phyloP scores from a whole-genome alignment of 2,329 filamentous ascomycete genomes.

The Penicillium sp. region DNA sequence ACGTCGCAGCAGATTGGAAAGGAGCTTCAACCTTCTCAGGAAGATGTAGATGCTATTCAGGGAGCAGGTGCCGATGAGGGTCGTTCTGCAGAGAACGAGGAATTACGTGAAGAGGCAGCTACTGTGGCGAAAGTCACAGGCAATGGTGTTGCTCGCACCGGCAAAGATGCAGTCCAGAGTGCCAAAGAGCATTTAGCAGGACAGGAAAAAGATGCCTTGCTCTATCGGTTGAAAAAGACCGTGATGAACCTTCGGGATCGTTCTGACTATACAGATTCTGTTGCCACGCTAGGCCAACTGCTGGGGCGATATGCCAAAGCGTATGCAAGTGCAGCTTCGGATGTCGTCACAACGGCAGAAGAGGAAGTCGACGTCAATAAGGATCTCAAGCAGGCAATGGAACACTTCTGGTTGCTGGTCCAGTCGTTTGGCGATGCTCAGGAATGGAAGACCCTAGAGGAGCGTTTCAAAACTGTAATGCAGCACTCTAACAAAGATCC shows the following conservation, averaged over 20 bases:
- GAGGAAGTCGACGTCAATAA: constrained; percentile 64
- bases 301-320: constrained; percentile 67
- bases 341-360: constrained; percentile 57
- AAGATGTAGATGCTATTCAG: constrained; percentile 49
- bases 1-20: constrained; percentile 66
- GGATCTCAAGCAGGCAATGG: constrained; percentile 64
- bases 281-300: constrained; percentile 66
- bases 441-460: constrained; percentile 67
- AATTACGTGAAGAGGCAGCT: constrained; percentile 56
- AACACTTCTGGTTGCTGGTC: constrained; percentile 71
- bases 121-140: constrained; percentile 40
- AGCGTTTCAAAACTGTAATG: constrained; percentile 60
- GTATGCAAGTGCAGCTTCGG: constrained; percentile 65
- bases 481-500: constrained; percentile 67
- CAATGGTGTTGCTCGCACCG: constrained; percentile 32
- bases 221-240: constrained; percentile 66
- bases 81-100: constrained; percentile 46
- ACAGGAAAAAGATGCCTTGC: constrained; percentile 62
- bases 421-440: constrained; percentile 66
- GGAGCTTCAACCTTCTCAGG: constrained; percentile 60
- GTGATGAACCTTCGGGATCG: constrained; percentile 65
- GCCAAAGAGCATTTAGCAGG: constrained; percentile 63
- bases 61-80: constrained; percentile 39
- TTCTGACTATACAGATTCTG: constrained; percentile 75
- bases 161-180: constrained; percentile 57